These are phyloP conservation scores for Xylariaceae sp. DNA, from an alignment of 2,329 filamentous ascomycete genomes.

Conservation along the genomic window DNA sequence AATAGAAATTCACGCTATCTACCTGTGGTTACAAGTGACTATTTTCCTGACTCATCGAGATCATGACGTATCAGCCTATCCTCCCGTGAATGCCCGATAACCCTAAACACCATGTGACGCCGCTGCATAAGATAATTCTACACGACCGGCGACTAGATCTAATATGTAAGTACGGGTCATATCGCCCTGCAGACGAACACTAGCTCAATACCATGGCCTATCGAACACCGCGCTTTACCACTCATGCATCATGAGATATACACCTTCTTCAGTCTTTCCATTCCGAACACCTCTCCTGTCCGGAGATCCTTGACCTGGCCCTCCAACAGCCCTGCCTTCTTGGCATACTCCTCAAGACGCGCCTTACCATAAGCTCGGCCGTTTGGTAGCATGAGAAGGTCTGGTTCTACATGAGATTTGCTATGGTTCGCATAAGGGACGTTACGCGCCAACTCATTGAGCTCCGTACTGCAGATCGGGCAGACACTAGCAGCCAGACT, in stretches of 20 bases:
- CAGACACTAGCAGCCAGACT: slow-evolving; percentile 67
- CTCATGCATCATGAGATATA: slow-evolving; percentile 60
- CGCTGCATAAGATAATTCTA: too few species aligned
- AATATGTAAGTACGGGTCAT: too few species aligned
- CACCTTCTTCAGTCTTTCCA: slow-evolving; percentile 72
- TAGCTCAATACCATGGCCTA: too few species aligned
- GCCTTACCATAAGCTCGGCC: slow-evolving; percentile 77
- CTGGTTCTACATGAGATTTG: slow-evolving; percentile 86
- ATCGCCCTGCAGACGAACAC: too few species aligned
- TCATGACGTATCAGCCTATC: too few species aligned
- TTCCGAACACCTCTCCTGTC: slow-evolving; percentile 63
- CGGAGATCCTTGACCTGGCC: slow-evolving; percentile 74
- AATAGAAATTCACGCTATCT: too few species aligned
- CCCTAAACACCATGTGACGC: too few species aligned
- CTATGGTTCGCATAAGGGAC: slow-evolving; percentile 95
- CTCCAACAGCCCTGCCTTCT: slow-evolving; percentile 67
- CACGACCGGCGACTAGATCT: too few species aligned
- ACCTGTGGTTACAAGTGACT: too few species aligned
- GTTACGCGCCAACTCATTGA: slow-evolving; percentile 83
- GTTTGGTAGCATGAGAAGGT: slow-evolving; percentile 83
- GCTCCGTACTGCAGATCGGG: slow-evolving; percentile 91
- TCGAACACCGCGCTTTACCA: too few species aligned
- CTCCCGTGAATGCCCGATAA: too few species aligned
- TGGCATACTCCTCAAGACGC: slow-evolving; percentile 69
- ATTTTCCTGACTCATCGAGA: too few species aligned